Evolutionary conservation across 108 stramenopile species (phyloP), one percentile per base, ranked within the genome.

Genomic region (Licmophora abbreviata): DNA sequence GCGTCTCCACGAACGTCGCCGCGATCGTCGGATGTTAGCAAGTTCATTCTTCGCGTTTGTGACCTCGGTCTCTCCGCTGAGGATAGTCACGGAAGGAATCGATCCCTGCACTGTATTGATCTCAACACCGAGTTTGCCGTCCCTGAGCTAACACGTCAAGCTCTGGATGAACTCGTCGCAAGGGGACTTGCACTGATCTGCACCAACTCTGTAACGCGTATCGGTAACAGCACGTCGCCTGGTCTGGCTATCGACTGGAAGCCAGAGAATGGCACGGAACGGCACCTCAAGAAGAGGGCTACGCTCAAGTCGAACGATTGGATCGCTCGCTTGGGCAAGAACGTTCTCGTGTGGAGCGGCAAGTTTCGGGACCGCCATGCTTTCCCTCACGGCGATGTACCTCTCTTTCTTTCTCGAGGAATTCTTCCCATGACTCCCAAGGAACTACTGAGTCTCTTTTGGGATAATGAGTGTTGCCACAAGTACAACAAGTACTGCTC

Each of bases 171-270:
- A 27, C 52, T 69, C 25, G 18, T 48, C 11, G 37, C 38, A 11
- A 50, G 56, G 12, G 51, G 50, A 4, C 5, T 71, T 10, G 51
- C 63, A 9, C 36, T 59, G 15, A 49, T 40, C 9, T 38, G 41
- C 6, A 54, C 59, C 38, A 56, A 61, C 27, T 27, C 47, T n/a
- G 42, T n/a, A n/a, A n/a, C n/a, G n/a, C n/a, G n/a, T n/a, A n/a
- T n/a, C n/a, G n/a, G n/a, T n/a, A n/a, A n/a, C n/a, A n/a, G n/a
- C n/a, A n/a, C n/a, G n/a, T n/a, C n/a, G n/a, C n/a, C n/a, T n/a
- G n/a, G n/a, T n/a, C n/a, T n/a, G n/a, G n/a, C n/a, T n/a, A 59
- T 66, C 18, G 48, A 57, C 0, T 78, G 77, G 77, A 78, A 69
- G 29, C 28, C 68, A 4, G 59, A 72, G 35, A 64, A 64, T 14